Base-by-base conservation (phyloP, 192 early-diverging fungal species). In the Coemansia sp. region DNA sequence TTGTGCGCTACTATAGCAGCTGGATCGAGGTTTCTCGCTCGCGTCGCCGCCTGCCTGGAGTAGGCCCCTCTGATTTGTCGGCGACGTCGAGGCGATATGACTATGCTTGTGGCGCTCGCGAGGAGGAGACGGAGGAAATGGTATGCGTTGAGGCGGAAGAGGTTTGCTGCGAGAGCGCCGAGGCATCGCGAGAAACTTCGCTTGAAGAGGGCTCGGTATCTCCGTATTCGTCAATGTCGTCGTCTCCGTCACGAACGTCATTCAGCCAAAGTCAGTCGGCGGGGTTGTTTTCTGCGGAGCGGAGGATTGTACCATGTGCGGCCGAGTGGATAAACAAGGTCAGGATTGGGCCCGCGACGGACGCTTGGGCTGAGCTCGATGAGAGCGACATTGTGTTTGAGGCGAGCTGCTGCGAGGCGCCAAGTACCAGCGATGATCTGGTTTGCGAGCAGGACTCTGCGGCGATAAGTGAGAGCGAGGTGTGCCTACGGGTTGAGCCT, bases 1-100 rank as follows among this genome's bases (percentile, higher is more conserved):
- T 98, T 21, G 91, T 98, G 37, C 77, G 96, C 5, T 98, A 98
- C 64, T 94, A 89, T 63, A 82, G 84, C 21, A 88, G 86, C 25
- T 98, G 96, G 96, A 68, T 98, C 4, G 93, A 98, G 78, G 77
- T 78, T 21, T 68, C 81, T 40, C 67, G 39, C 7, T 59, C 38
- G 68, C 71, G 56, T 13, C 45, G 41, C 46, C 54, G 25, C n/a
- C 27, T 17, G n/a, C 7, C 8, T 8, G 41, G 8, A 23, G 21
- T 23, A 41, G 36, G 21, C n/a, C 30, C 42, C 17, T 15, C 22
- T n/a, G 19, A 66, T 23, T 5, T n/a, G 47, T 48, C 59, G 18
- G 26, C 51, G 10, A 15, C 36, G 23, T 35, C 33, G 32, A n/a
- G 17, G 2, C 11, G 31, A 23, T 6, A 17, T 37, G 56, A 52